phyloP scores from a whole-genome alignment of 345 rosid species.

The Linum usitatissimum region DNA sequence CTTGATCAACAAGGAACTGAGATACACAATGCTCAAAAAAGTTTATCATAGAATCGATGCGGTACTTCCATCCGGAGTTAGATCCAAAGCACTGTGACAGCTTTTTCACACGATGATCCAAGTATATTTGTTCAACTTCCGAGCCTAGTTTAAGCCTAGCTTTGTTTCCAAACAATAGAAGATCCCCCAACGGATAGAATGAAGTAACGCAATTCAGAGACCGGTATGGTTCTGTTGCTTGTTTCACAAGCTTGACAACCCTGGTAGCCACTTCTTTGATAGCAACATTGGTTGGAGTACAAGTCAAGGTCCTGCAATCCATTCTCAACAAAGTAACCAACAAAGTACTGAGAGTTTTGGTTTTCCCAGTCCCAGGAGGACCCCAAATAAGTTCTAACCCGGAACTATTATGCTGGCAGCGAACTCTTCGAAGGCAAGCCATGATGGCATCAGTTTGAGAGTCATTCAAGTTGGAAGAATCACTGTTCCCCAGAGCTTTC shows the following conservation, averaged over 20 bases:
- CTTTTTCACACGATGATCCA: conserved; percentile 21
- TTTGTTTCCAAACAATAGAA: conserved; percentile 19
- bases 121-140: conserved; percentile 11
- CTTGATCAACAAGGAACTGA: conserved; percentile 2
- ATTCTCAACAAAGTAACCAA: conserved; percentile 10
- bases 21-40: conserved; percentile 6
- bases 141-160: conserved; percentile 9
- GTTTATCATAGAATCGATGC: conserved; percentile 9
- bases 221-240: neutral
- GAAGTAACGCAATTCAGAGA: too few species aligned
- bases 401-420: conserved; percentile 4
- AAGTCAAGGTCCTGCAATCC: conserved; percentile 16
- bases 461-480: conserved; percentile 10
- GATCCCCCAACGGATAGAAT: conserved; percentile 9
- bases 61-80: conserved; percentile 16
- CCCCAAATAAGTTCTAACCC: conserved; percentile 19
- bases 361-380: conserved; percentile 50
- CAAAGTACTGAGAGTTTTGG: conserved; percentile 18
- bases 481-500: neutral
- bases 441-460: conserved; percentile 15
- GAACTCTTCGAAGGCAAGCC: conserved; percentile 6
- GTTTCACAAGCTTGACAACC: conserved; percentile 16
- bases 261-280: conserved; percentile 17
- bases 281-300: conserved; percentile 37
- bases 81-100: conserved; percentile 15